Conservation (phyloP, 140 eudicot species). For the Bidens hawaiensis region DNA sequence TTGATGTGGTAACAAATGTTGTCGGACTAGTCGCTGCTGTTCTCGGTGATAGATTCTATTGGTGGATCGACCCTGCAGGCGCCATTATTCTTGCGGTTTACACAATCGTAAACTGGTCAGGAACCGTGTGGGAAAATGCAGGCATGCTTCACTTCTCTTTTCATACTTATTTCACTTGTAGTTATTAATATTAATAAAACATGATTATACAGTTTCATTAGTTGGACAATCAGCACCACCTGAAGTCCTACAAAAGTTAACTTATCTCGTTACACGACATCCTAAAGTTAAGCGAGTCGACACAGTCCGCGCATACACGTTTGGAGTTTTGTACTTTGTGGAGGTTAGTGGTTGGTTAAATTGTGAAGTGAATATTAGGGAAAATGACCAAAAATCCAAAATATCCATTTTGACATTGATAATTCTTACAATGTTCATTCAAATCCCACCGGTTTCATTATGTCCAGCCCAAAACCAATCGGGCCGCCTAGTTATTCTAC, state of each 20-base stretch:
- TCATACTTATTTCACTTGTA: neutral
- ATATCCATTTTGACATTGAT: too few relatives aligned
- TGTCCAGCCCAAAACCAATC: too few relatives aligned
- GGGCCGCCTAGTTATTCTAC: too few relatives aligned
- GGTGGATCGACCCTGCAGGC: conserved; percentile 97
- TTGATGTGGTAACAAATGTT: conserved; percentile 86
- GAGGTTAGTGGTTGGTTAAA: conserved; percentile 52
- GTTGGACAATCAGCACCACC: conserved; percentile 97
- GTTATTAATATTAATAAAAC: neutral
- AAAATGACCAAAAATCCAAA: too few relatives aligned
- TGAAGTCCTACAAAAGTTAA: conserved; percentile 79
- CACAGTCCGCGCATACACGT: conserved; percentile 92
- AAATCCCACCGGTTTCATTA: too few relatives aligned
- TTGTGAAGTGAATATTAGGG: too few relatives aligned
- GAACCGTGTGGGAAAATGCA: conserved; percentile 94
- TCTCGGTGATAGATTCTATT: conserved; percentile 73
- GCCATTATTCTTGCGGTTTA: conserved; percentile 84
- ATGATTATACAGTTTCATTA: conserved; percentile 58
- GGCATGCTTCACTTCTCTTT: too few relatives aligned
- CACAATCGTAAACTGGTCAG: conserved; percentile 88
- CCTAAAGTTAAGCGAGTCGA: conserved; percentile 84
- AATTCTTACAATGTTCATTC: too few relatives aligned
- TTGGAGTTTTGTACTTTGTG: conserved; percentile 85
- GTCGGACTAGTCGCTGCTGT: conserved; percentile 92
- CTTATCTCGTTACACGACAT: conserved; percentile 86